Conservation (phyloP, 768 basidiomycete genomes). For the Lactarius sp. region DNA sequence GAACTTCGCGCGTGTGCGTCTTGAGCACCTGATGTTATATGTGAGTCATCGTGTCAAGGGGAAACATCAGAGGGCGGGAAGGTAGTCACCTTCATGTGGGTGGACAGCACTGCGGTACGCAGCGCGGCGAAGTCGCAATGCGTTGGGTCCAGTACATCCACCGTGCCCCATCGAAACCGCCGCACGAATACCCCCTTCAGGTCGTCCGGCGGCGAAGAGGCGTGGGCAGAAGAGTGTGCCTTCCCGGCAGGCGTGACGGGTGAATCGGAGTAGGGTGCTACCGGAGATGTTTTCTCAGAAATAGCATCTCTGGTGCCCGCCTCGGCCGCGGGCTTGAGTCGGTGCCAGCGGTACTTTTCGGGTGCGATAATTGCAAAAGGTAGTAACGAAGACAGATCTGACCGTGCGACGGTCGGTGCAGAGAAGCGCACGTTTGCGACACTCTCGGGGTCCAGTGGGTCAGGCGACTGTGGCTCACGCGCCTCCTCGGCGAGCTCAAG, state of each 20-base stretch:
- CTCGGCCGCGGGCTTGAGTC: constrained; percentile 30
- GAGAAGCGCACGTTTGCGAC: constrained; percentile 76
- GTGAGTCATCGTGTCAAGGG: neutral
- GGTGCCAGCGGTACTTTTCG: constrained; percentile 45
- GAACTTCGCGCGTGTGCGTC: constrained; percentile 76
- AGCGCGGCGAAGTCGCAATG: constrained; percentile 88
- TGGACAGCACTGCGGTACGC: constrained; percentile 77
- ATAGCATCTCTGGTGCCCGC: constrained; percentile 29
- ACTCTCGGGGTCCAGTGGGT: constrained; percentile 59
- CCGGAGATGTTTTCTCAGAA: constrained; percentile 44
- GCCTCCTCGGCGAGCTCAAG: constrained; percentile 55
- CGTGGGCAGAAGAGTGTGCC: constrained; percentile 35
- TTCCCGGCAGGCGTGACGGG: constrained; percentile 26
- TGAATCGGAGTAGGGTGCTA: constrained; percentile 33
- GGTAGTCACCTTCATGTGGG: constrained; percentile 70
- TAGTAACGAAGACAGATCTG: constrained; percentile 52
- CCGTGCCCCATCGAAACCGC: constrained; percentile 82
- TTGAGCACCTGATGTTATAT: constrained; percentile 58
- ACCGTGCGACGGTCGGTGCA: constrained; percentile 59
- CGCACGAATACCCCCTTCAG: constrained; percentile 71
- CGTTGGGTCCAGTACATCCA: constrained; percentile 79
- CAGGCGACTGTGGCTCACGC: constrained; percentile 51
- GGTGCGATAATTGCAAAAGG: constrained; percentile 82
- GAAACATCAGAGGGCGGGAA: neutral
- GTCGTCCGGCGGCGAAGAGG: constrained; percentile 57